Base-by-base conservation (phyloP, 345 rosid genomes). In the Hibiscus mutabilis region DNA sequence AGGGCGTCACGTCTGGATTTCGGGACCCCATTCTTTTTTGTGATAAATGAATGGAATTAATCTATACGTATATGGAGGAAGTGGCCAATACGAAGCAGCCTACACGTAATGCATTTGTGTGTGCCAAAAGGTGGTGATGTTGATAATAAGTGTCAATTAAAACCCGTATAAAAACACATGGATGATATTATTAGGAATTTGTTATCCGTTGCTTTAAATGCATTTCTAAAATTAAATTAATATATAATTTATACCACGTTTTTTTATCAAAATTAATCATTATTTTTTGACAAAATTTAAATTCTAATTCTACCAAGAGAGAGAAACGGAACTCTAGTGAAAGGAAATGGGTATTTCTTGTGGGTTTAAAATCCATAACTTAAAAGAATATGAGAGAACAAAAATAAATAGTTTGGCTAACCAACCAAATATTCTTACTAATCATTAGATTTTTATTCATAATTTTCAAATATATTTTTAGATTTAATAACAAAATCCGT, bases 51-150 rank as follows among this genome's bases (percentile, higher is more conserved):
- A 14, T 46, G 51, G 37, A 40, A 40, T 12, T 35, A 14, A 22
- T 21, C 19, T 63, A 35, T 63, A 63, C 49, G 51, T 63, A 35
- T 62, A 37, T 5, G 51, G 40, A 19, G 37, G 51, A 37, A 37
- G 51, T 37, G 27, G 51, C 27, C 51, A 63, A 64, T 64, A 42
- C 53, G 53, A 42, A 22, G 33, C 53, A 64, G 42, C 33, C 44
- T 2, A 40, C 18, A 61, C n/a, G n/a, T 64, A 19, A 19, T 63
- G 7, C 19, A 53, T 57, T 11, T 24, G 19, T 11, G 24, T 4
- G 4, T 5, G 31, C 53, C 52, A 42, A 64, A 64, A 64, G 53
- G 52, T 42, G 31, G 29, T 42, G 68, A 64, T 64, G 68, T 64
- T 64, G 68, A 64, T 42, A 12, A 64, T 21, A 15, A 12, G 15